phyloP scores from a whole-genome alignment of 2,329 filamentous ascomycete species.

The Proliferodiscus dingleyae region DNA sequence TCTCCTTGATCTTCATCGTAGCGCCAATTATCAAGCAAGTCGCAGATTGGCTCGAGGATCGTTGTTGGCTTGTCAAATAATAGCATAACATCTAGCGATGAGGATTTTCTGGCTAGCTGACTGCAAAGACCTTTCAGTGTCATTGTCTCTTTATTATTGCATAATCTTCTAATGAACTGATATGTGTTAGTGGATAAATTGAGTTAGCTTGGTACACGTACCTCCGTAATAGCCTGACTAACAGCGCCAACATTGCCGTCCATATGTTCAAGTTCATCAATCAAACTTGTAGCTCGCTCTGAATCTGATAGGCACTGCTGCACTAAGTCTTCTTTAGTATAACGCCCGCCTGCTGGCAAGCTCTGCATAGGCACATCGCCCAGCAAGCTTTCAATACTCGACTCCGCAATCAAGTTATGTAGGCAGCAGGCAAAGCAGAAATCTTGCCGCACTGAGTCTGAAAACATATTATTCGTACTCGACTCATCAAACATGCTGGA shows the following conservation, averaged over 20 bases:
- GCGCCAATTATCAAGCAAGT: conserved; percentile 71
- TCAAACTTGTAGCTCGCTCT: conserved; percentile 68
- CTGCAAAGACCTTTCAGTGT: conserved; percentile 71
- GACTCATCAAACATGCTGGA: conserved; percentile 59
- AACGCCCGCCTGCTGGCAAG: conserved; percentile 67
- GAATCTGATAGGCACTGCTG: conserved; percentile 72
- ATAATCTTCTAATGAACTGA: conserved; percentile 64
- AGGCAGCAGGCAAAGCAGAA: conserved; percentile 89
- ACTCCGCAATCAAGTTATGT: conserved; percentile 75
- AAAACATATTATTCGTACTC: conserved; percentile 47
- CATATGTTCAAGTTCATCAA: conserved; percentile 81
- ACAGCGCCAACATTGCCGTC: conserved; percentile 89
- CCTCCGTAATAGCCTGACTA: conserved; percentile 70
- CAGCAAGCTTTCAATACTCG: conserved; percentile 72
- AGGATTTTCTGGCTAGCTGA: conserved; percentile 66
- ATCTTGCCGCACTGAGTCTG: conserved; percentile 67
- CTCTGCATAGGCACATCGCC: conserved; percentile 81
- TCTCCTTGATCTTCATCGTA: conserved; percentile 82
- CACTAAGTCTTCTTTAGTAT: conserved; percentile 73
- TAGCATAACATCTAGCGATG: conserved; percentile 68
- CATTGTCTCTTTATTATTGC: conserved; percentile 71
- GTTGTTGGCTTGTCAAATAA: conserved; percentile 66
- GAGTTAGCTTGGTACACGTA: conserved; percentile 32
- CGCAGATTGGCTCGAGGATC: conserved; percentile 70
- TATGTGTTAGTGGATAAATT: conserved; percentile 11